phyloP scores from a whole-genome alignment of 1,284 basidiomycete genomes.

The Tylopilus orsonianus region DNA sequence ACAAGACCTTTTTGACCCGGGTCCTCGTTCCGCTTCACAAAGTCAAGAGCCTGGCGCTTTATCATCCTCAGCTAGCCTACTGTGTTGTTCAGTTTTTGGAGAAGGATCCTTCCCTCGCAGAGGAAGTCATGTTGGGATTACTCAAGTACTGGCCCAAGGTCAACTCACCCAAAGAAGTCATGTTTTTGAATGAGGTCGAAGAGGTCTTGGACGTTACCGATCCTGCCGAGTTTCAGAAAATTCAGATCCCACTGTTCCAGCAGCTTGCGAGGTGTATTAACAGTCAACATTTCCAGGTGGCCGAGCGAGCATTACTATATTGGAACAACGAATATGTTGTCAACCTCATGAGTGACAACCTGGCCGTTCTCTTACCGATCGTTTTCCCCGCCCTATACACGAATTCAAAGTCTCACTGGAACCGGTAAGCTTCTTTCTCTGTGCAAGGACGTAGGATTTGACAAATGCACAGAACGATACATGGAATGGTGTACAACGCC shows the following conservation, averaged over 20 bases:
- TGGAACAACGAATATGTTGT: conserved; percentile 99
- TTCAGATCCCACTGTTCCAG: conserved; percentile 91
- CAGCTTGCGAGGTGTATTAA: conserved; percentile 98
- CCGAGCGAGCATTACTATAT: conserved; percentile 90
- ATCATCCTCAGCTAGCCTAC: conserved; percentile 98
- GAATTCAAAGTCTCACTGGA: conserved; percentile 98
- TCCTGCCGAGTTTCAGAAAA: conserved; percentile 95
- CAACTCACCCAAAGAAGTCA: conserved; percentile 99
- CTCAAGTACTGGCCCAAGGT: conserved; percentile 99
- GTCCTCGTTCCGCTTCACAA: conserved; percentile 98
- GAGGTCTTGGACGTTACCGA: conserved; percentile 99
- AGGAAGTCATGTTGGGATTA: conserved; percentile 94
- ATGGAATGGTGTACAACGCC: conserved; percentile 99
- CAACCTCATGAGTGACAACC: conserved; percentile 98
- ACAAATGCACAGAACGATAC: conserved; percentile 77
- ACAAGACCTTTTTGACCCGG: conserved; percentile 96
- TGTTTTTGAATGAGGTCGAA: conserved; percentile 99
- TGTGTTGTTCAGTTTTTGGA: conserved; percentile 99
- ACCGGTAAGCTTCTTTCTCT: conserved; percentile 63
- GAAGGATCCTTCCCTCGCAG: conserved; percentile 90
- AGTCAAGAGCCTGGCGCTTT: conserved; percentile 94
- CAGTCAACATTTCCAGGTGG: conserved; percentile 99
- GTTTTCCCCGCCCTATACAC: conserved; percentile 98
- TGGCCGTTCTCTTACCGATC: conserved; percentile 87
- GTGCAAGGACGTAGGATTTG: conserved; percentile 2